Evolutionary conservation across 2,329 filamentous ascomycete species (phyloP).

Genomic region (Oidium heveae): DNA sequence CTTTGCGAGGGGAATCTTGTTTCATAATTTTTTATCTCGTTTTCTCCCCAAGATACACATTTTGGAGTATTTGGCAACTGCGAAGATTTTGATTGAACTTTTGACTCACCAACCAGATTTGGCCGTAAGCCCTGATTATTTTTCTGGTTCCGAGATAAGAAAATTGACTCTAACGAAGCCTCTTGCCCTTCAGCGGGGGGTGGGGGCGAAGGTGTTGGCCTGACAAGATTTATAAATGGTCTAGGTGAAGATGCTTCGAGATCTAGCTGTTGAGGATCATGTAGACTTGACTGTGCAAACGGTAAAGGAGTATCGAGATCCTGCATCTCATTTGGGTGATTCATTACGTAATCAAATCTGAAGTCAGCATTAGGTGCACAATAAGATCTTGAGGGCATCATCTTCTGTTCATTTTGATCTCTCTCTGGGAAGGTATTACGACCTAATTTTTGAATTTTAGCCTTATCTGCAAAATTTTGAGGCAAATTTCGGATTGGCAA

Average conservation of each 20-base stretch:
- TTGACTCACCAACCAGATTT: neutral
- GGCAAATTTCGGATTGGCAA: neutral
- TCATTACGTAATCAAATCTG: neutral
- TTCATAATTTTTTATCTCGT: slow-evolving; percentile 37
- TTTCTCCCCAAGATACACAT: slow-evolving; percentile 37
- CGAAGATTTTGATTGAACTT: neutral
- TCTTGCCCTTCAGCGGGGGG: too few species aligned
- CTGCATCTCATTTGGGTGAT: neutral
- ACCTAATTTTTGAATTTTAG: neutral
- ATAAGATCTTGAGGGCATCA: neutral
- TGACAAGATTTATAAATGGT: neutral
- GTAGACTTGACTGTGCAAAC: neutral
- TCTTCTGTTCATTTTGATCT: neutral
- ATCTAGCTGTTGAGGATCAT: neutral
- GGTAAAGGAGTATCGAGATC: neutral
- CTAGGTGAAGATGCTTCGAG: neutral
- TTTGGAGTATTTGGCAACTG: slow-evolving; percentile 21
- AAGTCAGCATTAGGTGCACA: neutral
- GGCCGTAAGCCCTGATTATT: neutral
- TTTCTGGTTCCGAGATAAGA: too few species aligned
- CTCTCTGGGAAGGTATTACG: neutral
- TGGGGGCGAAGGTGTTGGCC: too few species aligned
- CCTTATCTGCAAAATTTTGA: neutral
- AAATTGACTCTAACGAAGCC: too few species aligned
- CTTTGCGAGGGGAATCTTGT: slow-evolving; percentile 20